Evolutionary conservation across 2,329 filamentous ascomycete species (phyloP).

Genomic region (Beauveria sp.): DNA sequence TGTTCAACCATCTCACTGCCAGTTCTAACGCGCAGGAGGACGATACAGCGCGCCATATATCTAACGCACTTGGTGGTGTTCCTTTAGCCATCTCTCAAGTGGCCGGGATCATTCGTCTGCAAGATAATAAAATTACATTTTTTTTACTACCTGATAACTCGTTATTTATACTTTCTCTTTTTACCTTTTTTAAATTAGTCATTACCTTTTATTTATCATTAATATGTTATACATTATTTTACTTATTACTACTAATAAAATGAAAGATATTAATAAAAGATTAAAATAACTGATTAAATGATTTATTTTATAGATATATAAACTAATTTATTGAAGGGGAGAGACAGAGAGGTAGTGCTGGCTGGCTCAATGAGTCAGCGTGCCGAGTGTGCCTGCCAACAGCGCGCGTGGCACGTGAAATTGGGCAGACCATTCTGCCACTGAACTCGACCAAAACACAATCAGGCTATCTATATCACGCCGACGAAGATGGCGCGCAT

Average conservation of each 20-base stretch:
- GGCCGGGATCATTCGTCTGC: constrained; percentile 9
- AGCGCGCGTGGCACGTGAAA: neutral
- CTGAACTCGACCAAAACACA: neutral
- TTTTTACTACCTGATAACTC: too few relatives aligned
- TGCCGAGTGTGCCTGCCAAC: neutral
- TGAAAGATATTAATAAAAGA: too few relatives aligned
- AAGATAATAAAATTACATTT: neutral
- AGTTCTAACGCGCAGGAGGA: neutral
- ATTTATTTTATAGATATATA: too few relatives aligned
- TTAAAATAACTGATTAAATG: too few relatives aligned
- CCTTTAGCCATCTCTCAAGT: constrained; percentile 11
- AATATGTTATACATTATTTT: too few relatives aligned
- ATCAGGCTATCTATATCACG: neutral
- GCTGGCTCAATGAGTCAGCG: neutral
- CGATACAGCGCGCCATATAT: neutral
- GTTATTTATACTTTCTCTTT: too few relatives aligned
- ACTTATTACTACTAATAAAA: too few relatives aligned
- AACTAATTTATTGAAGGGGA: too few relatives aligned
- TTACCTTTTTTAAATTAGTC: too few relatives aligned
- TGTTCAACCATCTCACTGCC: neutral
- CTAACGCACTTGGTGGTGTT: constrained; percentile 4
- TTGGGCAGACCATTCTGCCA: neutral
- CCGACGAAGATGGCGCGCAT: neutral
- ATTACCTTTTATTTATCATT: too few relatives aligned
- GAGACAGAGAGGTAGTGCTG: neutral